Base-by-base conservation (phyloP, 768 basidiomycete species). In the Podaxis rugospora region DNA sequence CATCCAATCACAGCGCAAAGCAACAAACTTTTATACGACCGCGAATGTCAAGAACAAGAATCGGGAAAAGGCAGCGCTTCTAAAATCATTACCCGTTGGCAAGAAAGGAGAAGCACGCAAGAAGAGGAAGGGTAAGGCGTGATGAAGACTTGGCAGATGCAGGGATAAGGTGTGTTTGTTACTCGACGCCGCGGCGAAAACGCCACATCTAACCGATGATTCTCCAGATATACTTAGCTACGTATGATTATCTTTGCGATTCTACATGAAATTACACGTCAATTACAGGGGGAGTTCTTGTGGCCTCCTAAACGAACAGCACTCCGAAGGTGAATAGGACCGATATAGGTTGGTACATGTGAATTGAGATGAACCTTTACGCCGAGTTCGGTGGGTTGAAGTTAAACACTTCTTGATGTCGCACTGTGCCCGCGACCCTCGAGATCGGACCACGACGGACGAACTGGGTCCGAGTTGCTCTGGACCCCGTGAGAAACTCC, bases 1-100 rank as follows among this genome's bases (percentile, higher is more conserved):
- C 57, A 57, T 18, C 51, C 50, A 44, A 44, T 57, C 51, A 63
- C 68, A 93, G 93, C 89, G 87, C 78, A 94, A 92, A 75, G 85
- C 92, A 9, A 80, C 82, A 59, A 98, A 98, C 76, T 98, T 94
- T 77, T 97, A 92, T 77, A 84, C 87, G 2, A 81, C 71, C 42
- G 83, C 89, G 4, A 94, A 94, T 64, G 91, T 94, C 64, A 94
- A 94, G 79, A 93, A 93, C 74, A 93, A 89, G 72, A 92, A 85
- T 64, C 85, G 90, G 36, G 74, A 75, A 51, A 89, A 88, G 67
- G 80, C 84, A 21, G 79, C 82, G 23, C 65, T 88, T 52, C 75
- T 89, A 73, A 84, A 83, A 68, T 77, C 83, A 9, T 69, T 87
- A 21, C 78, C 82, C 28, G 75, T 74, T 51, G 85, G 85, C 44